Conservation (phyloP, 129 eudicot species). For the Oenanthe sinensis region DNA sequence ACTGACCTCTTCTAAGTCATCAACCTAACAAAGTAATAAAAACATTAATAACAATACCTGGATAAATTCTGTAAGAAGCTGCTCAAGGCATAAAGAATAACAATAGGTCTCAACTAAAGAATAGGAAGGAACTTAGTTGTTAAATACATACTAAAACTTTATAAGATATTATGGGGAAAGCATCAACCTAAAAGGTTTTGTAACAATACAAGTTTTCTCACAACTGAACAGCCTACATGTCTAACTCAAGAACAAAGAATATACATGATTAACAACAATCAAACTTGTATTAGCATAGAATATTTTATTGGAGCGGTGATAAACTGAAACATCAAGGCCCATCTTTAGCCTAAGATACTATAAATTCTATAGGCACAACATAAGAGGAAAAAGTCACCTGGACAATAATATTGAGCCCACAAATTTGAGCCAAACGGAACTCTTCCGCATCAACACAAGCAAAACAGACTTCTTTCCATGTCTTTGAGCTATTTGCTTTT, state of each 20-base stretch:
- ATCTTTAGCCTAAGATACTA: not conserved
- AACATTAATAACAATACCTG: not conserved
- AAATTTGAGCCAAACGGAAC: conserved; percentile 94
- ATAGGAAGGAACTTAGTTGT: not conserved
- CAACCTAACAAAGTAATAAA: conserved; percentile 50
- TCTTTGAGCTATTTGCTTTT: conserved; percentile 86
- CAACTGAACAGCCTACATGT: not conserved
- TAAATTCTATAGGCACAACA: not conserved
- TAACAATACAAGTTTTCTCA: not conserved
- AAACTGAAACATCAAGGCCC: not conserved
- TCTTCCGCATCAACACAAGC: conserved; percentile 98
- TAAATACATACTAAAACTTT: not conserved
- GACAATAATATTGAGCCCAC: conserved; percentile 86
- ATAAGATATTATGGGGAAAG: not conserved
- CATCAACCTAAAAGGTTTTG: not conserved
- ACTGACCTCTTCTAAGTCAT: conserved; percentile 92
- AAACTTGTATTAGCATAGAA: not conserved
- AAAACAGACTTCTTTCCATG: conserved; percentile 98
- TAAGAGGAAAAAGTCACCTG: conserved; percentile 40
- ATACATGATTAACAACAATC: not conserved
- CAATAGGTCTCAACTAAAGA: not conserved
- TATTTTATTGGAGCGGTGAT: not conserved
- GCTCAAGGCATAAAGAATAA: not conserved
- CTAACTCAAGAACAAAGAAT: not conserved
- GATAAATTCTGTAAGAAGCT: not conserved